Conservation (phyloP, 2,329 filamentous ascomycete species). For the Fonsecaea monophora region DNA sequence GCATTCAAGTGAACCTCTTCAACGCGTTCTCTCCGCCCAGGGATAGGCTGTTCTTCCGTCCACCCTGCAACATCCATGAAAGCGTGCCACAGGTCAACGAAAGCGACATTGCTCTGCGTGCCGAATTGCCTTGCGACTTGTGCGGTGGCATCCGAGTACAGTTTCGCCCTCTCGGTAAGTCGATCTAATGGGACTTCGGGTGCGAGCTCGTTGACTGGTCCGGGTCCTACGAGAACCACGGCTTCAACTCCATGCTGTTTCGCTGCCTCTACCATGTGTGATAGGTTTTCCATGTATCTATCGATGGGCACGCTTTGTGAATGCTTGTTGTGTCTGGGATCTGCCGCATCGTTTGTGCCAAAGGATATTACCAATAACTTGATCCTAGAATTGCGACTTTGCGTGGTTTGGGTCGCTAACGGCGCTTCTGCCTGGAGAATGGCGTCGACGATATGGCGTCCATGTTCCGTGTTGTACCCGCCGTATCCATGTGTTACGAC, state of each 20-base stretch:
- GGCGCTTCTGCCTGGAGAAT: not conserved
- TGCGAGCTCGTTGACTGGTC: slow-evolving; percentile 2
- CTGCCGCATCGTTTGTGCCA: slow-evolving; percentile 4
- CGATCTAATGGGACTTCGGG: not conserved
- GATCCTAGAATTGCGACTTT: not conserved
- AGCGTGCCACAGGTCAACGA: not conserved
- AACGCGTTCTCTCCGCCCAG: not conserved
- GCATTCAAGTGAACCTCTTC: not conserved
- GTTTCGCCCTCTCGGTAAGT: not conserved
- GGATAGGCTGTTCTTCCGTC: not conserved
- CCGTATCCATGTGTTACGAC: slow-evolving; percentile 2
- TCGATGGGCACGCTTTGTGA: not conserved
- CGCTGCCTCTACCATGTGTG: not conserved
- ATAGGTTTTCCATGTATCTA: slow-evolving; percentile 4
- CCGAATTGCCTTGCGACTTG: not conserved
- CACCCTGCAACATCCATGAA: not conserved
- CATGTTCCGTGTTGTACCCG: slow-evolving; percentile 7
- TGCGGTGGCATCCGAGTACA: not conserved
- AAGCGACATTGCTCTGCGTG: not conserved
- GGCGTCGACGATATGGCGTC: not conserved
- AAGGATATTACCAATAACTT: not conserved
- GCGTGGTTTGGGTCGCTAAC: not conserved
- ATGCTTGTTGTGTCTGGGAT: not conserved
- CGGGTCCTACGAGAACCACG: not conserved
- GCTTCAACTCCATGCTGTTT: not conserved